phyloP scores from a whole-genome alignment of 2,329 filamentous ascomycete species.

The Trichoderma harzianum region DNA sequence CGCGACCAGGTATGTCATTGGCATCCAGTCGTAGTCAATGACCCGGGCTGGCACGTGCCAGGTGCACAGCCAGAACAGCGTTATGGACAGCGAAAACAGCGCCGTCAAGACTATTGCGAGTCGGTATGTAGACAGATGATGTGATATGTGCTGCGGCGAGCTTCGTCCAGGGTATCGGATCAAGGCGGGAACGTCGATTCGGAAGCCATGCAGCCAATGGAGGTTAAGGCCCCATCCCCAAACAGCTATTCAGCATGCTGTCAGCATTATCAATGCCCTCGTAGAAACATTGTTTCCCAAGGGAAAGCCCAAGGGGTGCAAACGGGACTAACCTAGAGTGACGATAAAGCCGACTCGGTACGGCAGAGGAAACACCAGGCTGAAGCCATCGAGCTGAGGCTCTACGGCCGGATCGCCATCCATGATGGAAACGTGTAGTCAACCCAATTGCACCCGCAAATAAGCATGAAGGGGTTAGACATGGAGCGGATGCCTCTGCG shows the following conservation, averaged over 20 bases:
- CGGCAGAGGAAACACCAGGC: conserved; percentile 80
- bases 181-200: conserved; percentile 83
- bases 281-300: not conserved
- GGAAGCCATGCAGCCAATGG: conserved; percentile 73
- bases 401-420: conserved; percentile 72
- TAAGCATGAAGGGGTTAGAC: not conserved
- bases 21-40: conserved; percentile 77
- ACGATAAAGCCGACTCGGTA: conserved; percentile 85
- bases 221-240: conserved; percentile 96
- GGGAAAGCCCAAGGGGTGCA: not conserved
- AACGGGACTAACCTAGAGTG: conserved; percentile 65
- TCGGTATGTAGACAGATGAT: conserved; percentile 81
- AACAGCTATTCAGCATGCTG: conserved; percentile 59
- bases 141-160: conserved; percentile 66
- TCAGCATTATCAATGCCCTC: not conserved
- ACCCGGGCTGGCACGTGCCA: conserved; percentile 67
- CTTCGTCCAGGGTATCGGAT: conserved; percentile 80
- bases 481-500: not conserved
- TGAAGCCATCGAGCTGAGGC: conserved; percentile 76
- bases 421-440: conserved; percentile 44
- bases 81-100: conserved; percentile 67
- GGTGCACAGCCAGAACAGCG: conserved; percentile 81
- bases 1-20: conserved; percentile 75
- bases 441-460: not conserved
- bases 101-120: conserved; percentile 73